Evolutionary conservation across 2,329 filamentous ascomycete genomes (phyloP).

Genomic region (Alternaria brassicae): DNA sequence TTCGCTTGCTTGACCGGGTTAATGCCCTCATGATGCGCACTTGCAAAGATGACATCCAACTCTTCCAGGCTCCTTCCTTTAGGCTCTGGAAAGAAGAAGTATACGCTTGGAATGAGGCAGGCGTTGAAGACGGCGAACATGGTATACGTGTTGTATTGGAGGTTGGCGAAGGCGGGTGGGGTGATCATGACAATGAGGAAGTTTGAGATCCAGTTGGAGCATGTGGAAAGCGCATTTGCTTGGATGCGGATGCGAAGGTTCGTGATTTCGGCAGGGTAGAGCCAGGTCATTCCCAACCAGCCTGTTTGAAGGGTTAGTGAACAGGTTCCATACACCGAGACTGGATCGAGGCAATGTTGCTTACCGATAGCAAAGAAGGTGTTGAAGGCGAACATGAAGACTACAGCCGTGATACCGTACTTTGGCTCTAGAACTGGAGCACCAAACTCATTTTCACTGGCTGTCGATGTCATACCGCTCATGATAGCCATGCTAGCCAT

Average conservation of each 20-base stretch:
- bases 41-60: constrained; percentile 56
- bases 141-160: constrained; percentile 60
- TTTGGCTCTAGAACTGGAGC: constrained; percentile 52
- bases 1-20: constrained; percentile 9
- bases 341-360: not conserved
- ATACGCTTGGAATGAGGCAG: constrained; percentile 59
- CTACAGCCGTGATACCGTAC: constrained; percentile 62
- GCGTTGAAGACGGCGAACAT: constrained; percentile 62
- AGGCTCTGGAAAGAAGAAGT: constrained; percentile 64
- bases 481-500: constrained; percentile 56
- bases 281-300: constrained; percentile 62
- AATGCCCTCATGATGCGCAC: constrained; percentile 13
- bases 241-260: constrained; percentile 73
- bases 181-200: constrained; percentile 71
- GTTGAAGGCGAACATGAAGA: constrained; percentile 72
- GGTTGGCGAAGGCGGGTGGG: constrained; percentile 62
- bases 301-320: not conserved
- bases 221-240: constrained; percentile 63
- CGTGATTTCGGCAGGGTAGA: constrained; percentile 76
- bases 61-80: constrained; percentile 56
- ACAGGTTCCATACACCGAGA: not conserved
- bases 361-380: constrained; percentile 66
- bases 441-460: constrained; percentile 11
- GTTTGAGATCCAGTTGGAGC: constrained; percentile 45
- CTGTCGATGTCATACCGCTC: constrained; percentile 36